Percentiles rank a stretch among this genome's conserved stretches.
Conservation (phyloP, 140 eudicot species). For the Senecio squalidus region DNA sequence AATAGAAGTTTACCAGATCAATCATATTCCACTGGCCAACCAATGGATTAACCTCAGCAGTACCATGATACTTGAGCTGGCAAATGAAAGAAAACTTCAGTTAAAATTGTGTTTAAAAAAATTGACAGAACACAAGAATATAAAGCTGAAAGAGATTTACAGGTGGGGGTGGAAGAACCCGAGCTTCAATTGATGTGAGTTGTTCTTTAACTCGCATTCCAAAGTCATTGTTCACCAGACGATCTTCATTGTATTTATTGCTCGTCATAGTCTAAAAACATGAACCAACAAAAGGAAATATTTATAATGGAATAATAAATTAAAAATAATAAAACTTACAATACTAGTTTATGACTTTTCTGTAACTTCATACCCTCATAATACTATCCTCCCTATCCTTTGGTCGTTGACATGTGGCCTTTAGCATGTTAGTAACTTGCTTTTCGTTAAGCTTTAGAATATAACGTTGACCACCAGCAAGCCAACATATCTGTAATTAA, state of each 20-base stretch:
- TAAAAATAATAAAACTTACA: not conserved
- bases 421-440: constrained; percentile 55
- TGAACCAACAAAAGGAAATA: not conserved
- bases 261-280: constrained; percentile 36
- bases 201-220: constrained; percentile 49
- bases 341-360: not conserved
- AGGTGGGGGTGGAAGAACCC: constrained; percentile 69
- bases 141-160: constrained; percentile 20
- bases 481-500: constrained; percentile 38
- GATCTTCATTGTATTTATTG: constrained; percentile 39
- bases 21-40: constrained; percentile 97
- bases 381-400: constrained; percentile 33
- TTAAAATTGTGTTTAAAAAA: not conserved
- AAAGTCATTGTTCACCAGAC: constrained; percentile 46
- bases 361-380: constrained; percentile 18
- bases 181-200: constrained; percentile 51
- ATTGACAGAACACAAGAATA: not conserved
- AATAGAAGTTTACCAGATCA: constrained; percentile 41
- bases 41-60: constrained; percentile 37
- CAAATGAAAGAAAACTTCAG: not conserved
- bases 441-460: constrained; percentile 50
- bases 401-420: constrained; percentile 76
- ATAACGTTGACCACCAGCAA: constrained; percentile 56
- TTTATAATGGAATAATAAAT: not conserved
- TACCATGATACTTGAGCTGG: constrained; percentile 63